These are phyloP conservation scores for Annulohypoxylon nitens DNA, from an alignment of 495 filamentous ascomycete genomes.

Conservation along the genomic window DNA sequence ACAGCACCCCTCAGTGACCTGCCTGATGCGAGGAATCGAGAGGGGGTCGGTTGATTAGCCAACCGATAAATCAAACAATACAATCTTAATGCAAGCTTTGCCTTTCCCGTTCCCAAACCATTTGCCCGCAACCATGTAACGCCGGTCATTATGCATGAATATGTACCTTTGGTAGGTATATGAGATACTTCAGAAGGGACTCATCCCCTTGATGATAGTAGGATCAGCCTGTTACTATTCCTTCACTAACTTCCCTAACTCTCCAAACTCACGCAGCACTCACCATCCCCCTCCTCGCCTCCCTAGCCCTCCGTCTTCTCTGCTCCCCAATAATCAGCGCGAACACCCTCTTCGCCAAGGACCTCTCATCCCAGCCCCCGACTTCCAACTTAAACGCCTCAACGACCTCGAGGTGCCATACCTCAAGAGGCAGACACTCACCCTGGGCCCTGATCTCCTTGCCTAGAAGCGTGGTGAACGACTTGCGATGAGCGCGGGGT, in stretches of 20 bases:
- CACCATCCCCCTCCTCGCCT: not conserved
- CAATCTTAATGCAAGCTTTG: slow-evolving; percentile 3
- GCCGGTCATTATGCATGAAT: slow-evolving; percentile 8
- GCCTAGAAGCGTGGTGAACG: slow-evolving; percentile 48
- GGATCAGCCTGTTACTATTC: too few relatives aligned
- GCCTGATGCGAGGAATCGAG: not conserved
- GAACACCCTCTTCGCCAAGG: slow-evolving; percentile 64
- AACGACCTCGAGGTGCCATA: slow-evolving; percentile 67
- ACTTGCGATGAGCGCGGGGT: slow-evolving; percentile 18
- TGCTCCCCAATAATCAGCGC: slow-evolving; percentile 62
- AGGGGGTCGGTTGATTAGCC: not conserved
- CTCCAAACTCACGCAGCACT: not conserved
- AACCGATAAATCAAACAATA: slow-evolving; percentile 6
- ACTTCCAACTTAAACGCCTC: slow-evolving; percentile 60
- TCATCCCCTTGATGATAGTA: too few relatives aligned
- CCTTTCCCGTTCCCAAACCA: not conserved
- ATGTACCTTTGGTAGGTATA: too few relatives aligned
- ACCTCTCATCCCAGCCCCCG: slow-evolving; percentile 60
- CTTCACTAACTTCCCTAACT: slow-evolving; percentile 3
- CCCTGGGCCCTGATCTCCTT: slow-evolving; percentile 53
- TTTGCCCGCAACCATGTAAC: slow-evolving; percentile 10
- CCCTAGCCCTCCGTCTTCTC: slow-evolving; percentile 48
- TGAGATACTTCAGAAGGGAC: too few relatives aligned
- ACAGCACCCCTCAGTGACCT: not conserved
- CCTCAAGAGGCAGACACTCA: slow-evolving; percentile 57